These are phyloP conservation scores for Claviceps sp. DNA, from an alignment of 2,329 filamentous ascomycete species.

Conservation along the genomic window DNA sequence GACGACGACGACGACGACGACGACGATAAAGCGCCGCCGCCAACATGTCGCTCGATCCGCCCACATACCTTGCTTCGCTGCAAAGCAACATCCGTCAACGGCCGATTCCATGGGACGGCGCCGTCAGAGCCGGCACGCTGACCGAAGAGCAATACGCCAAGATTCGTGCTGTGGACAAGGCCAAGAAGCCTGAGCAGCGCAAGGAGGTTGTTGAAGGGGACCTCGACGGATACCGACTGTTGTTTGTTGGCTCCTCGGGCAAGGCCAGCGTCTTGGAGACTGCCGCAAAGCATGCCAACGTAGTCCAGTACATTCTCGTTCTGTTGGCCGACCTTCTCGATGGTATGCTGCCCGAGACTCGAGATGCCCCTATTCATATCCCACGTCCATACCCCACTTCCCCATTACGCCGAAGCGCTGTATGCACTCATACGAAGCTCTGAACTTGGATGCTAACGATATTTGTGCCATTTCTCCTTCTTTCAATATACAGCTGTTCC, in stretches of 20 bases:
- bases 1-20: slow-evolving; percentile 12
- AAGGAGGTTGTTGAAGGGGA: slow-evolving; percentile 71
- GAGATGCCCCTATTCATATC: neutral
- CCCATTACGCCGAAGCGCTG: neutral
- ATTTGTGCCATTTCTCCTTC: neutral
- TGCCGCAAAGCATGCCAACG: slow-evolving; percentile 73
- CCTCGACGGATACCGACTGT: slow-evolving; percentile 61
- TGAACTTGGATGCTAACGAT: neutral
- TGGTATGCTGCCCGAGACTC: slow-evolving; percentile 38
- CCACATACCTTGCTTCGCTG: slow-evolving; percentile 70
- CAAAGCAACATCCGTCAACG: slow-evolving; percentile 95
- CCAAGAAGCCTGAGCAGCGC: slow-evolving; percentile 72
- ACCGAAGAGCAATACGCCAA: slow-evolving; percentile 88
- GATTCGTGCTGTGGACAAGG: slow-evolving; percentile 94
- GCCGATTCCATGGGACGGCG: slow-evolving; percentile 95
- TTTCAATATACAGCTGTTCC: slow-evolving; percentile 51
- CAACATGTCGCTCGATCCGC: slow-evolving; percentile 80
- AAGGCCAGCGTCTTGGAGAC: slow-evolving; percentile 63
- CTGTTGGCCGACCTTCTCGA: slow-evolving; percentile 78
- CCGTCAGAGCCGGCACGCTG: slow-evolving; percentile 83
- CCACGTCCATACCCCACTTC: neutral
- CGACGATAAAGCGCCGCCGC: slow-evolving; percentile 7
- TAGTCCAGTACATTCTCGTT: slow-evolving; percentile 90
- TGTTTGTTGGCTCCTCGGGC: slow-evolving; percentile 69
- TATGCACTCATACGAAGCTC: neutral